These are phyloP conservation scores for Fomitopsis pinicola DNA, from an alignment of 1,284 basidiomycete genomes.

Conservation along the genomic window DNA sequence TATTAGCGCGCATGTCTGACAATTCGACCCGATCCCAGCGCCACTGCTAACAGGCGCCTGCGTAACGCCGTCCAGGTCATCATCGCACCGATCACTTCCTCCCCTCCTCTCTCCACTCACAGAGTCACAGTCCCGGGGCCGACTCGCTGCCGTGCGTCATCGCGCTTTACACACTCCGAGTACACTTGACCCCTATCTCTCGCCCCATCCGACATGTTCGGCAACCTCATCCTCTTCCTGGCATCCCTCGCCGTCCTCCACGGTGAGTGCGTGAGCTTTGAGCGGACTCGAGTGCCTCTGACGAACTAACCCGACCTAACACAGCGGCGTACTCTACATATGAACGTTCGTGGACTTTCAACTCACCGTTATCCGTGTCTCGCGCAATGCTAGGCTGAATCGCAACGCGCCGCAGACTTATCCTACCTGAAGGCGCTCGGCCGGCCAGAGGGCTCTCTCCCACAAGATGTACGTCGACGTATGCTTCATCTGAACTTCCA, in stretches of 20 bases:
- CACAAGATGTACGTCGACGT: slow-evolving; percentile 49
- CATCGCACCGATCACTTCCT: background rate
- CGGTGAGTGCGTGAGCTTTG: slow-evolving; percentile 17
- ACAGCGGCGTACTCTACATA: slow-evolving; percentile 52
- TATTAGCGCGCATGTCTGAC: too few relatives aligned
- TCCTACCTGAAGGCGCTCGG: slow-evolving; percentile 73
- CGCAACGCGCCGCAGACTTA: slow-evolving; percentile 43
- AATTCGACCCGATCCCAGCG: too few relatives aligned
- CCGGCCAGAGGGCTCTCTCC: slow-evolving; percentile 59
- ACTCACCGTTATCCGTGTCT: too few relatives aligned
- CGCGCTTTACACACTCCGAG: too few relatives aligned
- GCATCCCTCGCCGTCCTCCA: slow-evolving; percentile 26
- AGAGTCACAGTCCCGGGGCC: background rate
- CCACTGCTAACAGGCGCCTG: background rate
- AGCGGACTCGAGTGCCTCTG: background rate
- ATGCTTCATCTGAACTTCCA: background rate
- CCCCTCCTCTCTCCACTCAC: background rate
- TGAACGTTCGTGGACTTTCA: slow-evolving; percentile 49
- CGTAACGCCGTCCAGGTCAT: background rate
- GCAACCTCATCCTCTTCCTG: slow-evolving; percentile 21
- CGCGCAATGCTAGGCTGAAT: slow-evolving; percentile 8
- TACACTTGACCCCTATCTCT: background rate
- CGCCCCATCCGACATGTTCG: slow-evolving; percentile 18
- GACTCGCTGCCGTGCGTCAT: background rate
- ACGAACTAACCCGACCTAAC: slow-evolving; percentile 1